phyloP scores from a whole-genome alignment of 129 eudicot species.

The Dittrichia graveolens region DNA sequence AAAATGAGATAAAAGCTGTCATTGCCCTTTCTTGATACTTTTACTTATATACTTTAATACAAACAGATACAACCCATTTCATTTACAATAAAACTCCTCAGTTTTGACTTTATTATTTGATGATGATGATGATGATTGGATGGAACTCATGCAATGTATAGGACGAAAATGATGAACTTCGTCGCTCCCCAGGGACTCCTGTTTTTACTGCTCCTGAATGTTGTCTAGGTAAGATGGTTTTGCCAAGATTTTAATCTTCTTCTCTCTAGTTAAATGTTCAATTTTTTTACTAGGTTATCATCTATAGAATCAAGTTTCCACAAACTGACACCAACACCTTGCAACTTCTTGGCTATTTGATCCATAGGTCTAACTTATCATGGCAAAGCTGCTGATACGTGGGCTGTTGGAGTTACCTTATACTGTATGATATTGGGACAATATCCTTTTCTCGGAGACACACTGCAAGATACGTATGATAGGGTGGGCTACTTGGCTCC shows the following conservation, averaged over 20 bases:
- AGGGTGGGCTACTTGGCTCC: constrained; percentile 49
- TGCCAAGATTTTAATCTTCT: neutral
- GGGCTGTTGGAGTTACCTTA: constrained; percentile 98
- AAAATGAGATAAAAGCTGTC: too few relatives aligned
- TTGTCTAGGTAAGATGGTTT: constrained; percentile 66
- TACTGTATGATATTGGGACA: constrained; percentile 79
- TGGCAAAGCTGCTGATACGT: constrained; percentile 98
- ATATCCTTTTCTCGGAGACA: constrained; percentile 94
- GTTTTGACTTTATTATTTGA: neutral
- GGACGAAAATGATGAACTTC: constrained; percentile 91
- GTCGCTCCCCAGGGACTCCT: constrained; percentile 99
- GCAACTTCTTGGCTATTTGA: neutral
- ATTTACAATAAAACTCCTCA: neutral
- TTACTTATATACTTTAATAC: neutral
- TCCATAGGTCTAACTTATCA: constrained; percentile 72
- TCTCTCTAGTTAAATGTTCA: too few relatives aligned
- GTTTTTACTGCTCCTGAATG: constrained; percentile 99
- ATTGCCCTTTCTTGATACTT: neutral
- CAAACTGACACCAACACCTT: neutral
- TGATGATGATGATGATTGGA: constrained; percentile 2
- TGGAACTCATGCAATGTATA: constrained; percentile 29
- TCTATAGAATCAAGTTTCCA: neutral
- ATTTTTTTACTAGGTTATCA: neutral
- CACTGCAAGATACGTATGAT: constrained; percentile 94
- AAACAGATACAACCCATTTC: neutral